phyloP scores from a whole-genome alignment of 1,284 basidiomycete genomes.

The Sanghuangporus weigelae region DNA sequence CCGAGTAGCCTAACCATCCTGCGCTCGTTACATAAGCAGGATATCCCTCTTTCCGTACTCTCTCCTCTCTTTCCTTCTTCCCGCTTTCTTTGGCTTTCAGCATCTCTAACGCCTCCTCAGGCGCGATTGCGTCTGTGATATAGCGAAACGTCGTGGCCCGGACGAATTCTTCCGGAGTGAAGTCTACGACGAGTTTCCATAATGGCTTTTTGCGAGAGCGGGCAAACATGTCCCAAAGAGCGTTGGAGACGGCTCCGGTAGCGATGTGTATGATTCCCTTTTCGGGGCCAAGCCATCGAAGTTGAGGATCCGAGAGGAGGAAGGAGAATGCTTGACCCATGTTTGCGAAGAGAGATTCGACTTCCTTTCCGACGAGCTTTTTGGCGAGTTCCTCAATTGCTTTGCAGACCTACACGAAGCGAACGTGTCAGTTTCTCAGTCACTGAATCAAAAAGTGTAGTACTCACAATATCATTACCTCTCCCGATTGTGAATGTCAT shows the following conservation, averaged over 20 bases:
- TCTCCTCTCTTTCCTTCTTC: conserved; percentile 75
- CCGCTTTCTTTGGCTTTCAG: conserved; percentile 72
- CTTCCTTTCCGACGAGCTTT: conserved; percentile 79
- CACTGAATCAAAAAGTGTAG: not conserved
- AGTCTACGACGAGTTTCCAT: conserved; percentile 82
- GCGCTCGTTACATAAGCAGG: conserved; percentile 94
- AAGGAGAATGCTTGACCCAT: conserved; percentile 85
- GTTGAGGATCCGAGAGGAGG: conserved; percentile 80
- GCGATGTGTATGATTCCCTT: conserved; percentile 86
- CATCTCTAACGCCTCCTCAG: conserved; percentile 82
- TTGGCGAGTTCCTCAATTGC: conserved; percentile 77
- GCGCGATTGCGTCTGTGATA: conserved; percentile 90
- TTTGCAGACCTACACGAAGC: conserved; percentile 56
- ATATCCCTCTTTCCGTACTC: conserved; percentile 70
- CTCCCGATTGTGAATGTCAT: conserved; percentile 98
- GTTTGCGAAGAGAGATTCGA: conserved; percentile 77
- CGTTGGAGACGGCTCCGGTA: conserved; percentile 75
- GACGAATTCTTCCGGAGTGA: conserved; percentile 87
- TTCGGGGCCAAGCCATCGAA: conserved; percentile 89
- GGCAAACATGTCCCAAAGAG: conserved; percentile 82
- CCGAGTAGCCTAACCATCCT: conserved; percentile 89
- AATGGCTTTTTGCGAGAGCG: conserved; percentile 72
- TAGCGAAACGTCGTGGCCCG: conserved; percentile 83
- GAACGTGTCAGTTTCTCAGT: not conserved
- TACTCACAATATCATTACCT: conserved; percentile 83